Percentiles rank a stretch among this genome's conserved stretches.
These are phyloP conservation scores for Saitoella complicata DNA, from an alignment of 805 yeast species.

Conservation along the genomic window DNA sequence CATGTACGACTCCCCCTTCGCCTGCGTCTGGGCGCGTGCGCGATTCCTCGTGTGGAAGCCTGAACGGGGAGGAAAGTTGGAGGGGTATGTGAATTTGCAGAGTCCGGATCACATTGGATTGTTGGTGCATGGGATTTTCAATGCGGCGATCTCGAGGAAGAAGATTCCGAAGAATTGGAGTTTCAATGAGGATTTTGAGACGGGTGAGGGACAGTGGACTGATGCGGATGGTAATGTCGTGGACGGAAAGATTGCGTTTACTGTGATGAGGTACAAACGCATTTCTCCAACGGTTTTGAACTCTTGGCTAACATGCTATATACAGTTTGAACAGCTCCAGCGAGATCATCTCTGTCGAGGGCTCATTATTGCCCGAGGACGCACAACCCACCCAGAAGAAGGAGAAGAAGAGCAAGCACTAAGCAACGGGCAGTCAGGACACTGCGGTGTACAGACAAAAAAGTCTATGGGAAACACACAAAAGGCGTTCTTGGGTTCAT, in stretches of 20 bases:
- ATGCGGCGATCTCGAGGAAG: constrained; percentile 75
- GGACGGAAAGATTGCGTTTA: not conserved
- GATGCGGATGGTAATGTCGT: not conserved
- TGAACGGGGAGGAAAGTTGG: constrained; percentile 64
- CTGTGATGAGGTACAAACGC: no score
- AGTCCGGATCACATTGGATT: constrained; percentile 90
- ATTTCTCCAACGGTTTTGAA: no score
- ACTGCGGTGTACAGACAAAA: no score
- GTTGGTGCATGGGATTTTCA: constrained; percentile 81
- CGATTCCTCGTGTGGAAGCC: constrained; percentile 86
- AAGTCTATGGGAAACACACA: no score
- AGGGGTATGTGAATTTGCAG: constrained; percentile 82
- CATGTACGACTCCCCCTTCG: constrained; percentile 68
- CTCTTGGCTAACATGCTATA: no score
- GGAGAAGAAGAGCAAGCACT: no score
- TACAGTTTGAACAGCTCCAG: no score
- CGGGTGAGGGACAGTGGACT: constrained; percentile 2
- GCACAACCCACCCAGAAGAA: no score
- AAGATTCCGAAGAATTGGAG: constrained; percentile 78
- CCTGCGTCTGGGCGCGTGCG: constrained; percentile 72
- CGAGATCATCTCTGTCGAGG: no score
- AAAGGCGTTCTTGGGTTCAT: no score
- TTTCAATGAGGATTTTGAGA: constrained; percentile 63
- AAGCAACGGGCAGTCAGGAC: no score
- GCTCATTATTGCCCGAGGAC: no score